Evolutionary conservation across 139 green algal species (phyloP), one percentile per base, ranked within the genome.

Genomic region (Picochlorum sp.): DNA sequence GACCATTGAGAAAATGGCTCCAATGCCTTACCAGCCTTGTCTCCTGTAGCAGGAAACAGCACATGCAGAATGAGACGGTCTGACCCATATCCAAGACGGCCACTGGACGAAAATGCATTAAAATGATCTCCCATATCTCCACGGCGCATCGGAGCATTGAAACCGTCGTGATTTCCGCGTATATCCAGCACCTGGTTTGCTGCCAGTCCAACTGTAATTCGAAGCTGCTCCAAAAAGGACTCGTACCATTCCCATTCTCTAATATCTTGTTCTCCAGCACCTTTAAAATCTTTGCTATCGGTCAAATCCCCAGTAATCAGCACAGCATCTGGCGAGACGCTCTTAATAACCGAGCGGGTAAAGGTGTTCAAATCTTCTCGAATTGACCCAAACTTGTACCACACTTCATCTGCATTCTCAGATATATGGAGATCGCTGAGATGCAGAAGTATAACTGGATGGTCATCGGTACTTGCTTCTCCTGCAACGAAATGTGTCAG

Each of bases 91-190:
- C 50, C 16, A 26, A 12, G 55, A n/a, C 64, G 41, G 10, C 70
- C 74, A 39, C 52, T 45, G 3, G 75, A 67, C 1, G 69, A 50
- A 32, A 70, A 65, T 4, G n/a, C 6, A 4, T 41, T 4, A 36
- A 78, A 88, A 16, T 50, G 65, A 51, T 89, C 81, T 1, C n/a
- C 18, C 2, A 45, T 20, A 10, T 57, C 64, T 13, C 56, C 54
- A 41, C 50, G 50, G n/a, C n/a, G n/a, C 12, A 33, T 9, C 9
- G 9, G 37, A 26, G 85, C 59, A 61, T 85, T 64, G 29, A 91
- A 90, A 2, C 33, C 54, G 58, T 90, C 83, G 52, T 90, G 83
- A 55, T 90, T 90, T 30, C 83, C 82, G 16, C 80, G 43, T 33
- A 84, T 2, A 47, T 89, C 81, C 2, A 86, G 47, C 7, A 88